Base-by-base conservation (phyloP, 805 yeast genomes). In the Candida stauntonica region DNA sequence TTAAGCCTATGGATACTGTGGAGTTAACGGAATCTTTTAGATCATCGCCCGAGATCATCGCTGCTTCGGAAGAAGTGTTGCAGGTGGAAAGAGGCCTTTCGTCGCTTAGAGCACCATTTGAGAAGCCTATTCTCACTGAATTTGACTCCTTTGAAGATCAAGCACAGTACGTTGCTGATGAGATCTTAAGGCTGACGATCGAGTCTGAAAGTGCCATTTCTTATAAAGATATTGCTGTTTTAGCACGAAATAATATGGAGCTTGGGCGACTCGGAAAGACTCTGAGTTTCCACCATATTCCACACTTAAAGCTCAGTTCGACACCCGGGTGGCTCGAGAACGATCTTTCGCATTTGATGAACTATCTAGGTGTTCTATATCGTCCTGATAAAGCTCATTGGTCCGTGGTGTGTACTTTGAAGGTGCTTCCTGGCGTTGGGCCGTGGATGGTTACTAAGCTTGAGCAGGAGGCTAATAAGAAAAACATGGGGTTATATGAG, bases 11-110 rank as follows among this genome's bases (percentile, higher is more conserved):
- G 2, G 49, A 55, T 17, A 38, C 54, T 3, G 53, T 70, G 2
- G 49, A 58, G 14, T 48, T 82, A 36, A 48, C 55, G 15, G 79
- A 78, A 44, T 70, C 79, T 16, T 83, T 82, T 50, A 62, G 91
- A 46, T 71, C 77, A 17, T 68, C 84, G 0, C 80, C 82, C 0
- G 78, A 77, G 37, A 69, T 81, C 3, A 54, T 77, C 15, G 46
- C 63, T 3, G 63, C 71, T 1, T 69, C 83, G 0, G 56, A 64
- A 5, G 20, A 26, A 5, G 20, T 51, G 9, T 17, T 53, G 2
- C 35, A 30, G 11, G 31, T 28, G 8, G 33, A 42, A 8, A 26
- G 46, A 2, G 38, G 36, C 3, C 34, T 41, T 6, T 13, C 26
- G 1, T 35, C 44, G 9, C 3, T 23, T 0, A 37, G 32, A 2